phyloP scores from a whole-genome alignment of 2,329 filamentous ascomycete species.

The Cytospora leucostoma region DNA sequence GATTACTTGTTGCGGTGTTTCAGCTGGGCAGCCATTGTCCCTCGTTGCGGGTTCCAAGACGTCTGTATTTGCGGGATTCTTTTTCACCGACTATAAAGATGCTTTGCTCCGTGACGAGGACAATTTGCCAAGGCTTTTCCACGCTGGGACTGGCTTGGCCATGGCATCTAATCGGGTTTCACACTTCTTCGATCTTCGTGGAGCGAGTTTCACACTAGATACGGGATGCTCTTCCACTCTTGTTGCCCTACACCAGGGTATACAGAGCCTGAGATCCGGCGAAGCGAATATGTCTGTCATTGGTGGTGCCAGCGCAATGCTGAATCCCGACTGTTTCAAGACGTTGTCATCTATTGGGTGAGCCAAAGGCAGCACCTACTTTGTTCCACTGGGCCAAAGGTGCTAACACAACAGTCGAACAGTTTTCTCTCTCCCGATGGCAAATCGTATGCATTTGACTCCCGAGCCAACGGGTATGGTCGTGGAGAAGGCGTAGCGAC shows the following conservation, averaged over 20 bases:
- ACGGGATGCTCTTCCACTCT: conserved; percentile 48
- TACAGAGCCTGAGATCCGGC: background rate
- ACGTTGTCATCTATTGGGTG: background rate
- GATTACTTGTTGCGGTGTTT: background rate
- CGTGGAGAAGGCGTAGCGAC: conserved; percentile 11
- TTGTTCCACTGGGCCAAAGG: too few relatives aligned
- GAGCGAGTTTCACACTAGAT: conserved; percentile 47
- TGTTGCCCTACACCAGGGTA: conserved; percentile 33
- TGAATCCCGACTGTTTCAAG: conserved; percentile 29
- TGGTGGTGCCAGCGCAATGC: conserved; percentile 30
- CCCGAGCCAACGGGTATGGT: conserved; percentile 5
- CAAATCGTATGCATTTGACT: conserved; percentile 9
- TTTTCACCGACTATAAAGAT: conserved; percentile 36
- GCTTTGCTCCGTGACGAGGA: conserved; percentile 30
- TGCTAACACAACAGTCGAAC: conserved; percentile 7
- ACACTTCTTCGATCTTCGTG: conserved; percentile 44
- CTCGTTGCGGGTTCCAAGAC: conserved; percentile 37
- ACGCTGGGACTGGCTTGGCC: conserved; percentile 38
- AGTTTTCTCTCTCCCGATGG: conserved; percentile 24
- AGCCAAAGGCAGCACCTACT: too few relatives aligned
- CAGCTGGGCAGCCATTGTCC: conserved; percentile 24
- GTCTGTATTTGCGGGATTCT: conserved; percentile 37
- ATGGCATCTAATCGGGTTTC: conserved; percentile 45
- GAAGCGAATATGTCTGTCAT: conserved; percentile 28
- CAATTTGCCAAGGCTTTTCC: conserved; percentile 35